Conservation (phyloP, 108 stramenopile species). For the Asterionellopsis glacialis region DNA sequence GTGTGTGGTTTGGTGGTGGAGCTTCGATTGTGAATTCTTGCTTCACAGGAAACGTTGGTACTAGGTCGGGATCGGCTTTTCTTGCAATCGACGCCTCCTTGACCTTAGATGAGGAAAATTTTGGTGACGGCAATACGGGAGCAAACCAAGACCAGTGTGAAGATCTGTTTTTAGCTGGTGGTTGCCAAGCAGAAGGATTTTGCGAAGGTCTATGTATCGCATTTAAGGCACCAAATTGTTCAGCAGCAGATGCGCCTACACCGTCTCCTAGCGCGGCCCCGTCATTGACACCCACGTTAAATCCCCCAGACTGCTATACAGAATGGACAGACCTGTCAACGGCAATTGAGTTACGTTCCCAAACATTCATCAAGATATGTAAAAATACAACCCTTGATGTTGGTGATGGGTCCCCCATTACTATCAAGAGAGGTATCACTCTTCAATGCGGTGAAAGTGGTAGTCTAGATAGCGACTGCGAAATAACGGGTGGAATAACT, state of each 20-base stretch:
- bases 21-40: constrained; percentile 3
- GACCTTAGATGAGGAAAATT: neutral
- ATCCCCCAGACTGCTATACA: no score
- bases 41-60: constrained; percentile 3
- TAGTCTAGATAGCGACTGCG: no score
- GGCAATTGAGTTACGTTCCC: no score
- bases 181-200: neutral
- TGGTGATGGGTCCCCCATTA: no score
- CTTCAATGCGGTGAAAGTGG: no score
- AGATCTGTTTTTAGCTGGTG: neutral
- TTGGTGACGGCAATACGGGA: neutral
- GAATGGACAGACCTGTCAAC: no score
- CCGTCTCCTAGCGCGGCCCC: neutral
- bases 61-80: neutral
- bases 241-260: constrained; percentile 3
- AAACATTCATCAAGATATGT: no score
- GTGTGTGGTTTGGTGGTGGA: constrained; percentile 1
- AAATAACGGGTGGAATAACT: no score
- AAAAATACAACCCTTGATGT: no score
- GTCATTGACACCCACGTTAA: neutral
- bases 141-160: neutral
- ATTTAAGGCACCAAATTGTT: neutral
- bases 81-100: neutral
- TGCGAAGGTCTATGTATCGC: neutral
- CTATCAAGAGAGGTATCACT: no score